Base-by-base conservation (phyloP, 2,329 filamentous ascomycete genomes). In the Sarocladium kiliense region DNA sequence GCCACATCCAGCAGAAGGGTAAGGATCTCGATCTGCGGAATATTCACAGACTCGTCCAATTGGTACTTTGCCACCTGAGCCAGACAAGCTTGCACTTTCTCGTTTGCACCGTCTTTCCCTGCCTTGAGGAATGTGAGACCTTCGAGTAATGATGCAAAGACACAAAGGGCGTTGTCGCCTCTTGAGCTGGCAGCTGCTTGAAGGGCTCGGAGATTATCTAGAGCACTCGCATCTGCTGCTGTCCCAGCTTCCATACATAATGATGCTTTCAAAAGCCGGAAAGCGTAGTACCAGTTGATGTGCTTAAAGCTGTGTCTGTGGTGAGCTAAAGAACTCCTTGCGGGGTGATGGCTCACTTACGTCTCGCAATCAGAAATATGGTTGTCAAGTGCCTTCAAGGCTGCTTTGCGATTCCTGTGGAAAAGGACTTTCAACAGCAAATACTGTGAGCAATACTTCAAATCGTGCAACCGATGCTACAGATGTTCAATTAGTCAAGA, bases 391-490 rank as follows among this genome's bases (percentile, higher is more conserved):
- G 85, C 79, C 59, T 87, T 91, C 63, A 91, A 75, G 1, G 88
- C 87, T 1, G 87, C 87, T 63, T 87, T 89, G 54, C 81, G 82
- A 59, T 84, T 90, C 41, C 84, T 81, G 62, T 87, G 85, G 61
- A 86, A 89, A 56, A 89, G 74, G 1, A 88, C 79, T 61, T 88
- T 86, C 50, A 86, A 78, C 57, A 88, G 80, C 16, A 91, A 73
- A 65, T 90, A 89, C 60, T 89, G 82, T 79, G 91, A 89, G 58
- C 83, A 84, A 68, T 91, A 91, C 66, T 89, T 91, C 37, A 91
- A 69, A 61, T 92, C 88, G 25, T 69, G 64, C 56, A 74, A 58
- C 9, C 72, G 70, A 55, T 75, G 69, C 67, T 74, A 21, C 14
- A n/a, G 5, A 23, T 23, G 32, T 34, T 58, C 64, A 68, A 74